phyloP scores from a whole-genome alignment of 164 flowering plant genomes.

The Houttuynia cordata region DNA sequence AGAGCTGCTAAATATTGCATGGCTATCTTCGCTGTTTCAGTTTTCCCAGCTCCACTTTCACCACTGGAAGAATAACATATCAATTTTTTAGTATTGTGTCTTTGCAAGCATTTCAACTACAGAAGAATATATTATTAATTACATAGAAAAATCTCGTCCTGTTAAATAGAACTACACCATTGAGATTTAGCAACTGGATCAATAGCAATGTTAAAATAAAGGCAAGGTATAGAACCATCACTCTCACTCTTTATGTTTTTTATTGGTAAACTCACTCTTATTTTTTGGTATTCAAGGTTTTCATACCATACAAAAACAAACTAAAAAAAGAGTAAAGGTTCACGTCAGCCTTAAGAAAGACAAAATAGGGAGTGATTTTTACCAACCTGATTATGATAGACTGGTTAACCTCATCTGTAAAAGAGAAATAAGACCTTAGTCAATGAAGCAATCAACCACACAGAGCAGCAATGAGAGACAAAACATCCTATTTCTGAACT shows the following conservation, averaged over 20 bases:
- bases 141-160: background rate
- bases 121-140: background rate
- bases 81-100: background rate
- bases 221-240: too few species aligned
- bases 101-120: background rate
- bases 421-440: slow-evolving; percentile 1
- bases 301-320: background rate
- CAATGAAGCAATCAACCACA: background rate
- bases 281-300: too few species aligned
- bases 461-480: too few species aligned
- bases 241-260: too few species aligned
- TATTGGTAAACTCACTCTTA: too few species aligned
- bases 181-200: too few species aligned
- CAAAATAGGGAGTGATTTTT: background rate
- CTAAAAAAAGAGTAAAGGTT: background rate
- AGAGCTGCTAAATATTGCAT: slow-evolving; percentile 99
- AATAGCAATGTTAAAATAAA: too few species aligned
- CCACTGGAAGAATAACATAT: slow-evolving; percentile 52
- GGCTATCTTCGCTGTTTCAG: slow-evolving; percentile 97
- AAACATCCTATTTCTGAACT: background rate
- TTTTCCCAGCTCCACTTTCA: slow-evolving; percentile 99
- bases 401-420: slow-evolving; percentile 98
- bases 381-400: slow-evolving; percentile 97
- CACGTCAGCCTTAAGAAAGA: background rate
- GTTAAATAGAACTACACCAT: too few species aligned